Conservation (phyloP, 176 grass and related monocot species). For the Juncus effusus region DNA sequence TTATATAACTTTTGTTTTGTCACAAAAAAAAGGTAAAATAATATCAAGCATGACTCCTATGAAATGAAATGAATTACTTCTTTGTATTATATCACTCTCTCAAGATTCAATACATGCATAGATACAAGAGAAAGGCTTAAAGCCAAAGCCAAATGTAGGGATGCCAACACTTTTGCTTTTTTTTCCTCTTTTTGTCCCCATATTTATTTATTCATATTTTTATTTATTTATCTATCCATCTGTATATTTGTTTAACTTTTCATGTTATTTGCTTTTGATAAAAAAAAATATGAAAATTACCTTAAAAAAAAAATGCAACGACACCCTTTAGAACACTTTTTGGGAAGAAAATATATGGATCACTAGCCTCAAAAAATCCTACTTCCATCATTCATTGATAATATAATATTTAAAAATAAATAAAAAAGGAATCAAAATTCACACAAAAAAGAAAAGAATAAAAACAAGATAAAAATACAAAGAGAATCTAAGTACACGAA, state of each 20-base stretch:
- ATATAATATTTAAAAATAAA: background rate
- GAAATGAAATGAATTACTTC: background rate
- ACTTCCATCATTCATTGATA: background rate
- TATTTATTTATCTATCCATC: slow-evolving; percentile 1
- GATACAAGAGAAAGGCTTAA: slow-evolving; percentile 60
- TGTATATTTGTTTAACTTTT: background rate
- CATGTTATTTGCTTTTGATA: background rate
- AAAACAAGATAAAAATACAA: no score
- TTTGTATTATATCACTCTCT: slow-evolving; percentile 2
- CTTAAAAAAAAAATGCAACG: no score
- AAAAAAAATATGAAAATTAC: background rate
- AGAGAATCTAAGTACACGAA: no score
- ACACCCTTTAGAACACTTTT: no score
- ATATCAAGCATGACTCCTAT: background rate
- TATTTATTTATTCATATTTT: background rate
- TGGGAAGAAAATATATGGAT: no score
- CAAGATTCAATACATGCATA: slow-evolving; percentile 39
- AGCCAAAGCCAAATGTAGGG: slow-evolving; percentile 31
- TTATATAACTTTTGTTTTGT: slow-evolving; percentile 19
- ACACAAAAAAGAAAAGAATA: background rate
- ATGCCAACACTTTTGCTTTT: slow-evolving; percentile 27
- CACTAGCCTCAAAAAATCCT: background rate
- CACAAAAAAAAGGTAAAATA: slow-evolving; percentile 5
- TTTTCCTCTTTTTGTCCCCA: slow-evolving; percentile 18
- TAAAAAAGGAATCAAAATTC: background rate